A percentile compares a stretch with the other conserved stretches of the same genome.
These are phyloP conservation scores for Candida verbasci DNA, from an alignment of 805 yeast species.

Conservation along the genomic window DNA sequence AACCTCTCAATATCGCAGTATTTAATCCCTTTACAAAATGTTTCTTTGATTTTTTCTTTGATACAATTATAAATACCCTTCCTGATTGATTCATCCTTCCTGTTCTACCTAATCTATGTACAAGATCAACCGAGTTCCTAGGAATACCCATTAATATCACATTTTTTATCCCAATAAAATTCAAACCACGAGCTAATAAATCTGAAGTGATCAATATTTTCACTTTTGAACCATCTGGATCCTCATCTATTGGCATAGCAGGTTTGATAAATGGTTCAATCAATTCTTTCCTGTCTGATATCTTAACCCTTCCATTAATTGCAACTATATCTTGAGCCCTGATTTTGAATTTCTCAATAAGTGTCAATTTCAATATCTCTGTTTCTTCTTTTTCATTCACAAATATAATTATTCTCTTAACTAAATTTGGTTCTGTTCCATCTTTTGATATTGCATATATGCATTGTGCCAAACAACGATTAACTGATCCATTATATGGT, in stretches of 20 bases:
- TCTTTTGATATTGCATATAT: conserved; percentile 80
- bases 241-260: conserved; percentile 41
- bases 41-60: conserved; percentile 51
- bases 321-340: conserved; percentile 49
- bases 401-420: conserved; percentile 79
- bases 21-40: conserved; percentile 83
- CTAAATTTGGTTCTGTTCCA: conserved; percentile 70
- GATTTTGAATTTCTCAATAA: conserved; percentile 38
- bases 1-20: conserved; percentile 53
- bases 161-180: conserved; percentile 76
- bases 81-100: conserved; percentile 91
- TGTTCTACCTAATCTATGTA: conserved; percentile 92
- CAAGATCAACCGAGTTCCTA: conserved; percentile 73
- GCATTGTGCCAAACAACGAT: conserved; percentile 83
- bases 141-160: conserved; percentile 86
- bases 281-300: conserved; percentile 54
- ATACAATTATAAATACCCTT: conserved; percentile 75
- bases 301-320: conserved; percentile 60
- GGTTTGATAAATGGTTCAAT: conserved; percentile 63
- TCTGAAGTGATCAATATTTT: conserved; percentile 86
- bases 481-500: conserved; percentile 82
- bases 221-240: conserved; percentile 29
- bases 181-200: conserved; percentile 83
- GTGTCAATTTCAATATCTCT: conserved; percentile 48
- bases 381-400: conserved; percentile 73